Percentiles rank a stretch among this genome's conserved stretches.
Conservation (phyloP, 345 rosid genomes). For the Acer yangbiense region DNA sequence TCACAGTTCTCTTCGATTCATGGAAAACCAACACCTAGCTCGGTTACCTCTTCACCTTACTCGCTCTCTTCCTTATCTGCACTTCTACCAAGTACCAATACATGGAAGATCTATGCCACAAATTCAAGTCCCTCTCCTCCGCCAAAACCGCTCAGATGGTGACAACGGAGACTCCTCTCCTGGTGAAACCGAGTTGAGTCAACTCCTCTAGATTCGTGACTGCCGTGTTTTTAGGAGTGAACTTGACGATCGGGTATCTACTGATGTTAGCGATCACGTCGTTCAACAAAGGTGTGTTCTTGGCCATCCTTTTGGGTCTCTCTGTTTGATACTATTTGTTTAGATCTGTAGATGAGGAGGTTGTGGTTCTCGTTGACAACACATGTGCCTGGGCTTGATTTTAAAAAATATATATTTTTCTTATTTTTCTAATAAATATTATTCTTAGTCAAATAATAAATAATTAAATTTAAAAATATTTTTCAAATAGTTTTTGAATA, state of each 20-base stretch:
- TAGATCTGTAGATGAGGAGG: too few relatives aligned
- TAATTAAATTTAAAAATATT: too few relatives aligned
- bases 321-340: too few relatives aligned
- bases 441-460: too few relatives aligned
- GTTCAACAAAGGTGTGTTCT: conserved; percentile 37
- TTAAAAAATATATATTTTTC: too few relatives aligned
- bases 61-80: conserved; percentile 59
- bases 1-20: conserved; percentile 61
- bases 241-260: conserved; percentile 68
- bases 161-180: conserved; percentile 36
- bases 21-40: conserved; percentile 71
- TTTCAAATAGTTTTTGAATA: too few relatives aligned
- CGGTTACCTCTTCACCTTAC: conserved; percentile 56
- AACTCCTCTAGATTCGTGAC: conserved; percentile 34
- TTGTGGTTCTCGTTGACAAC: too few relatives aligned
- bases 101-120: conserved; percentile 59
- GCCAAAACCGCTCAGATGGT: background rate
- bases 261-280: conserved; percentile 81
- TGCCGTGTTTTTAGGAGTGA: conserved; percentile 53
- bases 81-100: conserved; percentile 68
- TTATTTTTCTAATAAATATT: too few relatives aligned
- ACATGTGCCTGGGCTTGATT: too few relatives aligned
- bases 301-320: too few relatives aligned
- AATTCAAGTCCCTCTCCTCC: conserved; percentile 42
- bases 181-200: conserved; percentile 24